phyloP scores from a whole-genome alignment of 2,329 filamentous ascomycete genomes.

The Cyanodermella asteris region DNA sequence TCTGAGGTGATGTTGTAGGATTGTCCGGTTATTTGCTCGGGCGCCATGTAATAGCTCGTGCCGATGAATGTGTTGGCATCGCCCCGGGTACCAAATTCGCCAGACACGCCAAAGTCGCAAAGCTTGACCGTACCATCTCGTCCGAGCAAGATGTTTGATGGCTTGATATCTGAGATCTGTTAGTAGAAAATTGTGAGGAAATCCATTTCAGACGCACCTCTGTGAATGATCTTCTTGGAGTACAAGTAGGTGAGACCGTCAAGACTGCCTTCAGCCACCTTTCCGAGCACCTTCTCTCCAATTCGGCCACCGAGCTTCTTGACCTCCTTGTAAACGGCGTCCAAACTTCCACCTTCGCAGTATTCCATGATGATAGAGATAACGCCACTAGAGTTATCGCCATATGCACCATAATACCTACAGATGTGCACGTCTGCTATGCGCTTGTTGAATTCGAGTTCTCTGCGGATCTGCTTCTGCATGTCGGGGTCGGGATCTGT shows the following conservation, averaged over 20 bases:
- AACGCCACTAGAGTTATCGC: slow-evolving; percentile 84
- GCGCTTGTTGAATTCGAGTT: slow-evolving; percentile 93
- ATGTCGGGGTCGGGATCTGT: slow-evolving; percentile 95
- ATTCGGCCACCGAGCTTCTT: slow-evolving; percentile 87
- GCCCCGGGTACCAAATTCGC: slow-evolving; percentile 94
- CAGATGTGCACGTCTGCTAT: slow-evolving; percentile 94
- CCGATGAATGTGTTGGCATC: slow-evolving; percentile 98
- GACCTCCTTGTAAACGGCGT: slow-evolving; percentile 93
- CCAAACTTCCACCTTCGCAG: slow-evolving; percentile 85
- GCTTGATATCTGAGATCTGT: slow-evolving; percentile 57
- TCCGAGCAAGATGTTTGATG: slow-evolving; percentile 86
- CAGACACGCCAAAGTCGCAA: slow-evolving; percentile 93
- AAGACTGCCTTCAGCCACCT: slow-evolving; percentile 85
- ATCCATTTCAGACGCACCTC: slow-evolving; percentile 21
- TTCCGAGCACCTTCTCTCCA: slow-evolving; percentile 90
- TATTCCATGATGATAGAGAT: slow-evolving; percentile 99
- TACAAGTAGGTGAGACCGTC: slow-evolving; percentile 89
- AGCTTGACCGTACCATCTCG: slow-evolving; percentile 87
- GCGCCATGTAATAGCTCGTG: slow-evolving; percentile 98
- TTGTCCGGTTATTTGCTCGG: slow-evolving; percentile 90
- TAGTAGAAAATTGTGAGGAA: slow-evolving; percentile 6
- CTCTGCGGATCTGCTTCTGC: slow-evolving; percentile 93
- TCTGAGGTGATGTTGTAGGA: slow-evolving; percentile 97
- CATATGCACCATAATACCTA: slow-evolving; percentile 90
- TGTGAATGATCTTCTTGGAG: slow-evolving; percentile 89